Conservation (phyloP, 2,329 filamentous ascomycete genomes). For the Lasiodiplodia theobromae region DNA sequence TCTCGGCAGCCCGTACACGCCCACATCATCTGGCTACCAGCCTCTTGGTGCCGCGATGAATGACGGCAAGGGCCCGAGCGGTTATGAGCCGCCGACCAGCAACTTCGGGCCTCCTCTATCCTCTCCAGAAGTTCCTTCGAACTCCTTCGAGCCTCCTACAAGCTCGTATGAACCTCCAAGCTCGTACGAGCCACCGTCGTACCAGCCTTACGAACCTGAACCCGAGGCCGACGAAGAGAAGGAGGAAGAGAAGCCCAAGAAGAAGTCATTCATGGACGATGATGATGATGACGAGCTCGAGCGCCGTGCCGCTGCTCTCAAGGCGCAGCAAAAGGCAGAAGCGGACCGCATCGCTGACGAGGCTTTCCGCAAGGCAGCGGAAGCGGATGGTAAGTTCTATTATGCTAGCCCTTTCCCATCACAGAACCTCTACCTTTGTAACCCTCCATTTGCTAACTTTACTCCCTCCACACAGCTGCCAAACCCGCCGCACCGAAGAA, state of each 20-base stretch:
- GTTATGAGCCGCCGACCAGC: slow-evolving; percentile 36
- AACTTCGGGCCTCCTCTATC: slow-evolving; percentile 30
- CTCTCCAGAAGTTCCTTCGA: slow-evolving; percentile 36
- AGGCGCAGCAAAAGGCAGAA: slow-evolving; percentile 62
- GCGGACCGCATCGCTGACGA: slow-evolving; percentile 81
- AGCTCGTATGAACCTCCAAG: slow-evolving; percentile 64
- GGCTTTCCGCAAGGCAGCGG: slow-evolving; percentile 83
- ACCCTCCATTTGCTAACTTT: background rate
- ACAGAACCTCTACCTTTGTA: background rate
- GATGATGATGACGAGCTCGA: slow-evolving; percentile 73
- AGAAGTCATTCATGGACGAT: slow-evolving; percentile 82
- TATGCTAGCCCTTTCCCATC: background rate
- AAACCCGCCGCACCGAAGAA: slow-evolving; percentile 57
- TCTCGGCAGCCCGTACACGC: slow-evolving; percentile 31
- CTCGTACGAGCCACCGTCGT: slow-evolving; percentile 66
- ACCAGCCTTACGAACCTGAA: slow-evolving; percentile 59
- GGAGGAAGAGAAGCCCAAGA: slow-evolving; percentile 64
- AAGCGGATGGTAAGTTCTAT: slow-evolving; percentile 62
- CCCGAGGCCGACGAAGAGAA: slow-evolving; percentile 59
- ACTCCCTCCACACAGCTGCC: slow-evolving; percentile 59
- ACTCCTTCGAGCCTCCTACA: slow-evolving; percentile 39
- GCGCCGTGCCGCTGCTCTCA: slow-evolving; percentile 59
- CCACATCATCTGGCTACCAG: slow-evolving; percentile 30
- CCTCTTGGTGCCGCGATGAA: slow-evolving; percentile 30
- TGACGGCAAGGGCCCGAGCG: slow-evolving; percentile 37